These are phyloP conservation scores for Starmera caribaea DNA, from an alignment of 805 yeast genomes.

Conservation along the genomic window DNA sequence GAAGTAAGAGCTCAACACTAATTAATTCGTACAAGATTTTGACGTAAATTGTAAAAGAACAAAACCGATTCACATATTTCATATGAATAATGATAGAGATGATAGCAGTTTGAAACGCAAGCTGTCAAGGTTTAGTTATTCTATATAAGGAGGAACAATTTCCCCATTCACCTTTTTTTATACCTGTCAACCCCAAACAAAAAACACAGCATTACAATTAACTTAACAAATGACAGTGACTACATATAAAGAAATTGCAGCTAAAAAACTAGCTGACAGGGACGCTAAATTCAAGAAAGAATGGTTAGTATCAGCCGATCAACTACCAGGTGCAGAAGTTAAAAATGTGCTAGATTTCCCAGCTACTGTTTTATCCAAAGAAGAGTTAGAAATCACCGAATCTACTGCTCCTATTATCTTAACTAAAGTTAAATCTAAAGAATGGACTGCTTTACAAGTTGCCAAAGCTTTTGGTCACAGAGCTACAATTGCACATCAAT, in stretches of 20 bases:
- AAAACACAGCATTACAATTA: too few species aligned
- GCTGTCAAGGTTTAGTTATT: too few species aligned
- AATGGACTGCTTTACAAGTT: conserved; percentile 35
- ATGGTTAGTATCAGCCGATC: conserved; percentile 27
- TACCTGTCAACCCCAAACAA: too few species aligned
- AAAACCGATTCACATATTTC: too few species aligned
- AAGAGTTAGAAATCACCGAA: conserved; percentile 26
- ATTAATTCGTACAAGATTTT: too few species aligned
- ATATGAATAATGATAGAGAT: too few species aligned
- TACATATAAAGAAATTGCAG: conserved; percentile 30
- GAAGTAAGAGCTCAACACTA: too few species aligned
- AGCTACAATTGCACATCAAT: conserved; percentile 49
- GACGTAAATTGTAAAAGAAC: too few species aligned
- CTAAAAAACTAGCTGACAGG: conserved; percentile 29
- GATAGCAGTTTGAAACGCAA: too few species aligned
- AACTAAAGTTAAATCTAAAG: conserved; percentile 20
- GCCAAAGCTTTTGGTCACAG: conserved; percentile 48
- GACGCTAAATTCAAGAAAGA: conserved; percentile 32
- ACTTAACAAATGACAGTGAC: conserved; percentile 6
- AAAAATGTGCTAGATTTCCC: conserved; percentile 33
- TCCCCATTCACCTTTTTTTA: too few species aligned
- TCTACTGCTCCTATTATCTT: conserved; percentile 10
- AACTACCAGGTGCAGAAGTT: conserved; percentile 7
- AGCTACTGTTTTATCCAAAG: conserved; percentile 19
- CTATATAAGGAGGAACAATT: too few species aligned